Evolutionary conservation across 129 eudicot species (phyloP), one percentile per base, ranked within the genome.

Genomic region (Cynara cardunculus): DNA sequence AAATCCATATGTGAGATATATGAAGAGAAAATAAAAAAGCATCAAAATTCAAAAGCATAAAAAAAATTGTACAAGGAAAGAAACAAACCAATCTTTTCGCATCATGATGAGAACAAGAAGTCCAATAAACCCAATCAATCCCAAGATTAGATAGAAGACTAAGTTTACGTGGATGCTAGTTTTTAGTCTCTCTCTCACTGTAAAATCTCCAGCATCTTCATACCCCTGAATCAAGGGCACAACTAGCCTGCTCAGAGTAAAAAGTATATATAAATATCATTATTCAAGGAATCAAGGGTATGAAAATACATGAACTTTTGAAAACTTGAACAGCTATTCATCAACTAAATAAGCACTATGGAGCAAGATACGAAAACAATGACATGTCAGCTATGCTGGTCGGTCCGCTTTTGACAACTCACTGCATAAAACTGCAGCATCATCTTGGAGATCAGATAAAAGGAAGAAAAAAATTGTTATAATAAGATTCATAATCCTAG

Each of bases 181-280:
- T 91, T 89, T 94, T 73, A 94, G 82, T 87, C 94, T 86, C 82
- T 92, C 99, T 74, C 62, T 82, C 84, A 92, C 75, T 14, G 96
- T 90, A 86, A 94, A 94, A 85, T 94, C 99, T 53, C 97, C 99
- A 85, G 99, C 97, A 84, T 94, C 99, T 87, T 94, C 99, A 85
- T 72, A 94, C 83, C 97, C 99, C 91, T 94, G 97, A 78, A 94
- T 87, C 85, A 94, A 92, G 85, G 99, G 99, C 70, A 88, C 99
- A 81, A 88, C 96, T 64, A 93, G 87, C 99, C 99, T 94, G 96
- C 81, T 83, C 89, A 87, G 31, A 39, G 30, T 64, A 74, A 71
- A 71, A 39, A 77, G 72, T 25, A 88, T 32, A 67, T 67, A 68
- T 35, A 21, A 61, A 26, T 35, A 80, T 81, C 77, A 84, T 34